These are phyloP conservation scores for Phyllosticta citriasiana DNA, from an alignment of 2,329 filamentous ascomycete species.

Conservation along the genomic window DNA sequence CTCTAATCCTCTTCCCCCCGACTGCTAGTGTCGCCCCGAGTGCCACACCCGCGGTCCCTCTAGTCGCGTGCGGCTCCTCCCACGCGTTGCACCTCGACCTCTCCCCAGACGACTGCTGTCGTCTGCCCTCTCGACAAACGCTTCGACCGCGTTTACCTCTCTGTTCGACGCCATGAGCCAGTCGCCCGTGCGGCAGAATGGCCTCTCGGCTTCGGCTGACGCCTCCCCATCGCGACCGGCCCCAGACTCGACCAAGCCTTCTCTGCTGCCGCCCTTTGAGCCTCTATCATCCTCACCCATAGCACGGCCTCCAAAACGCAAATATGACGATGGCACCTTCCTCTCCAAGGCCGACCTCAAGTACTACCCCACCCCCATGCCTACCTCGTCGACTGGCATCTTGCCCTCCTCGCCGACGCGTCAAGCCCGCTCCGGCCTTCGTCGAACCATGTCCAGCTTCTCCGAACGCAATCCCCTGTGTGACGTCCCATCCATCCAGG, in stretches of 20 bases:
- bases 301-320: conserved; percentile 57
- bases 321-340: conserved; percentile 40
- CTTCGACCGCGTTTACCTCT: conserved; percentile 18
- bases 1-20: conserved; percentile 10
- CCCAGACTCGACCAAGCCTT: conserved; percentile 47
- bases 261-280: conserved; percentile 70
- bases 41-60: conserved; percentile 16
- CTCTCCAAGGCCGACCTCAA: conserved; percentile 46
- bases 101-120: conserved; percentile 7
- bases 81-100: conserved; percentile 16
- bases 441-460: conserved; percentile 52
- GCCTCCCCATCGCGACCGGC: conserved; percentile 19
- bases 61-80: conserved; percentile 16
- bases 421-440: conserved; percentile 40
- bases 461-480: conserved; percentile 78
- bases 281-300: conserved; percentile 70
- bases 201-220: conserved; percentile 19
- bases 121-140: conserved; percentile 19
- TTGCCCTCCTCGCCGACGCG: conserved; percentile 67
- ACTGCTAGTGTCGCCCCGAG: conserved; percentile 13
- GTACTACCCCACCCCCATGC: conserved; percentile 81
- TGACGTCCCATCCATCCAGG: conserved; percentile 69
- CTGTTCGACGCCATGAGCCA: conserved; percentile 22
- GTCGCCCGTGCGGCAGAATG: conserved; percentile 18
- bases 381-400: conserved; percentile 87